Percentiles rank a stretch among this genome's conserved stretches.
Conservation (phyloP, 2,329 filamentous ascomycete species). For the Paramyrothecium sp. region DNA sequence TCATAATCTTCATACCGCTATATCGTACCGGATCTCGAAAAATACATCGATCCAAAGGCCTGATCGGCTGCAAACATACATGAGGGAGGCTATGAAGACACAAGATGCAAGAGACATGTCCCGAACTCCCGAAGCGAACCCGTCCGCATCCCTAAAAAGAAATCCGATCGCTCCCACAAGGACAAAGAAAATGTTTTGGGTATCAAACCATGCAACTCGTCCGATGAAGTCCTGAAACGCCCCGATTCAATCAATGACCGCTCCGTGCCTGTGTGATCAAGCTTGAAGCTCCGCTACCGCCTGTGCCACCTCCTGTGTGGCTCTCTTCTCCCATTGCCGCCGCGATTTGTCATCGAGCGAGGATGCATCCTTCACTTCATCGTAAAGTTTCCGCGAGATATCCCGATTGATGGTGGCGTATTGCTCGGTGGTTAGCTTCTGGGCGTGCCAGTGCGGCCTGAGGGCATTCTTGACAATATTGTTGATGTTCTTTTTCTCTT, state of each 20-base stretch:
- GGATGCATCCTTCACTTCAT: constrained; percentile 54
- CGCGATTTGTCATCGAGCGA: constrained; percentile 64
- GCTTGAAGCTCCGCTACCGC: constrained; percentile 62
- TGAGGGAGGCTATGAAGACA: not conserved
- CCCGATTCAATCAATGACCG: constrained; percentile 21
- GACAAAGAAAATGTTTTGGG: constrained; percentile 18
- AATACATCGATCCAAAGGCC: not conserved
- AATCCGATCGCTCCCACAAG: constrained; percentile 16
- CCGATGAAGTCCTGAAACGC: constrained; percentile 23
- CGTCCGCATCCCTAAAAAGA: constrained; percentile 22
- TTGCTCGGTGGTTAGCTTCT: constrained; percentile 80
- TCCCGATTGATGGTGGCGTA: constrained; percentile 91
- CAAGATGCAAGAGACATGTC: not conserved
- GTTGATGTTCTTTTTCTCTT: constrained; percentile 85
- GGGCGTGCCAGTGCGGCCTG: constrained; percentile 78
- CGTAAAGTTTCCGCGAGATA: constrained; percentile 86
- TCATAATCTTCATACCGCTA: no score
- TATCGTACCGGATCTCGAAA: not conserved
- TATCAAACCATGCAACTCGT: constrained; percentile 28
- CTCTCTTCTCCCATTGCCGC: constrained; percentile 72
- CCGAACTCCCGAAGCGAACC: constrained; percentile 9
- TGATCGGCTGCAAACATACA: not conserved
- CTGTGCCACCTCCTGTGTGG: constrained; percentile 73
- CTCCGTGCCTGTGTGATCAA: constrained; percentile 31
- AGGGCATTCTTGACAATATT: constrained; percentile 82